phyloP scores from a whole-genome alignment of 2,329 filamentous ascomycete genomes.

The Samsoniella hepiali region DNA sequence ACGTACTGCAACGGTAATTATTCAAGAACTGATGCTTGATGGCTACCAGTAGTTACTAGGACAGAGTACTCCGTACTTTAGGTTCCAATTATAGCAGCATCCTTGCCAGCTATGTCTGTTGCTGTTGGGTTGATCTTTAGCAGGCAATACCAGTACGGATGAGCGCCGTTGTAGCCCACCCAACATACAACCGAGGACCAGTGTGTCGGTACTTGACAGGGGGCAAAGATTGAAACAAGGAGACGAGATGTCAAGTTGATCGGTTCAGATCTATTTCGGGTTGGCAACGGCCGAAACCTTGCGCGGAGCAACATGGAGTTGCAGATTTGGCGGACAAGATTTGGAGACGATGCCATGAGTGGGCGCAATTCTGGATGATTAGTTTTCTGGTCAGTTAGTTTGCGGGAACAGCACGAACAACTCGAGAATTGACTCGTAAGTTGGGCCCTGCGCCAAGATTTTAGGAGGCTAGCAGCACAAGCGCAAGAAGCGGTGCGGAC shows the following conservation, averaged over 20 bases:
- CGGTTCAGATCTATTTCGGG: neutral
- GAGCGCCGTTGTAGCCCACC: neutral
- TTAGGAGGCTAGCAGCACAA: neutral
- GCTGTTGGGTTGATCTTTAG: neutral
- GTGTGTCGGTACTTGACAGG: neutral
- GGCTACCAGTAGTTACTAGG: neutral
- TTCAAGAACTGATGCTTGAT: neutral
- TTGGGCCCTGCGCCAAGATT: neutral
- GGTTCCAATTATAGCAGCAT: neutral
- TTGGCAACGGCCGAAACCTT: neutral
- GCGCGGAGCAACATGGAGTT: neutral
- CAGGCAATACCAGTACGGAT: neutral
- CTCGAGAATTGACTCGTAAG: neutral
- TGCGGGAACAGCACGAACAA: too few relatives aligned
- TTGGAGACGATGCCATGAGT: neutral
- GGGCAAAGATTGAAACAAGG: neutral
- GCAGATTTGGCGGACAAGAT: neutral
- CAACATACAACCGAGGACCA: neutral
- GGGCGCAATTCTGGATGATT: neutral
- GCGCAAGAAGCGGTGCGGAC: neutral
- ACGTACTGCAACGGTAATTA: neutral
- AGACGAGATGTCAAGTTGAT: neutral
- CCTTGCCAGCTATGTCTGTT: neutral
- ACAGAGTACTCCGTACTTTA: neutral
- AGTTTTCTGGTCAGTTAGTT: neutral